Percentiles rank a stretch among this genome's conserved stretches.
phyloP scores from a whole-genome alignment of 352 stramenopile species.

The Globisporangium carolinianum region DNA sequence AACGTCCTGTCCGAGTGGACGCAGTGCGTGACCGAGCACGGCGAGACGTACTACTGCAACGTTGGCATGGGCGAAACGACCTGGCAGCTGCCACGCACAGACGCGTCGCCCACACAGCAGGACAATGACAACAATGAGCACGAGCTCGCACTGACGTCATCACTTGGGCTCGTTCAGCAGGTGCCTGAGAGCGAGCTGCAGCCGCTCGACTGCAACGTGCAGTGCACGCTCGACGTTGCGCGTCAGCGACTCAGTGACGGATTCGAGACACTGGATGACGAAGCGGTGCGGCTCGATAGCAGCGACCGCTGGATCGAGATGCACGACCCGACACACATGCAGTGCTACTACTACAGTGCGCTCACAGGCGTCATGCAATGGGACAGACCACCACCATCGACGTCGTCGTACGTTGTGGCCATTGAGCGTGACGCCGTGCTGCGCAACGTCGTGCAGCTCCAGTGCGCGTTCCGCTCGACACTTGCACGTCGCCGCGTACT shows the following conservation, averaged over 20 bases:
- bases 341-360: constrained; percentile 41
- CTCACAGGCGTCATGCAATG: constrained; percentile 38
- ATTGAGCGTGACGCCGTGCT: constrained; percentile 34
- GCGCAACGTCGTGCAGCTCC: constrained; percentile 32
- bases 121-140: background rate
- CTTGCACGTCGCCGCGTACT: constrained; percentile 36
- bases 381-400: constrained; percentile 22
- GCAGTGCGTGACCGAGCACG: constrained; percentile 28
- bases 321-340: constrained; percentile 36
- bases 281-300: constrained; percentile 17
- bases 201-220: constrained; percentile 21
- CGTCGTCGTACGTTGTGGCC: constrained; percentile 20
- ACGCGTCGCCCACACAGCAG: background rate
- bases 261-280: constrained; percentile 21
- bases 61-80: constrained; percentile 31
- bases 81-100: constrained; percentile 23
- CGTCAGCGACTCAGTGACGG: constrained; percentile 15
- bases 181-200: constrained; percentile 13
- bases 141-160: background rate
- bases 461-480: constrained; percentile 42
- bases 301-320: constrained; percentile 46
- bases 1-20: constrained; percentile 22
- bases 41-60: constrained; percentile 42
- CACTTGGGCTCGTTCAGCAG: constrained; percentile 15
- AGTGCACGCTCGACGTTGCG: constrained; percentile 21